phyloP scores from a whole-genome alignment of 2,329 filamentous ascomycete species.

The Diaporthe humulicola region DNA sequence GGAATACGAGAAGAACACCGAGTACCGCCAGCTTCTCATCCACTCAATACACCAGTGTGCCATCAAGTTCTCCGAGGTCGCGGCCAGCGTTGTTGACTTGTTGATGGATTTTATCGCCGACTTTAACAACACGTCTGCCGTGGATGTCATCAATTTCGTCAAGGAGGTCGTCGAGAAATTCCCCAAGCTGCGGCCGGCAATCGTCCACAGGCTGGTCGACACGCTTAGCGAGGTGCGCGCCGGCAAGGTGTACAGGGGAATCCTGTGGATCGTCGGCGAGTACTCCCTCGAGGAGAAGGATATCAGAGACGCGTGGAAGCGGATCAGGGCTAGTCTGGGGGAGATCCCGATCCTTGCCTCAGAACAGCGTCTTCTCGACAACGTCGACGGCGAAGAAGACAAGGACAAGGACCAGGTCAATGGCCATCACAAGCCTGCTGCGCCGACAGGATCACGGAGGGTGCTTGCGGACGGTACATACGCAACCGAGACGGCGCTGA shows the following conservation, averaged over 20 bases:
- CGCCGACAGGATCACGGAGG: constrained; percentile 87
- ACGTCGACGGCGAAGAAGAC: constrained; percentile 80
- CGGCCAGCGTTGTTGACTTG: constrained; percentile 93
- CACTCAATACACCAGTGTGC: constrained; percentile 98
- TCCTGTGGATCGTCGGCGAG: constrained; percentile 97
- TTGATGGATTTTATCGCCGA: constrained; percentile 99
- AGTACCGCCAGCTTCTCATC: constrained; percentile 95
- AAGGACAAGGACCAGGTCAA: constrained; percentile 75
- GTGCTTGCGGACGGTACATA: constrained; percentile 97
- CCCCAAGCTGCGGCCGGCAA: constrained; percentile 87
- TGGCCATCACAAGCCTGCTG: constrained; percentile 80
- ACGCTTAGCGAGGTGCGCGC: constrained; percentile 94
- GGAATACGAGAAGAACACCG: constrained; percentile 97
- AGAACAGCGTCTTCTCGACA: constrained; percentile 91
- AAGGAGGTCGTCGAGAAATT: constrained; percentile 99
- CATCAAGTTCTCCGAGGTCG: constrained; percentile 99
- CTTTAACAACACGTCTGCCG: constrained; percentile 96
- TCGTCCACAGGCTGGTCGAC: constrained; percentile 88
- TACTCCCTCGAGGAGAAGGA: constrained; percentile 95
- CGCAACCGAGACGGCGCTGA: constrained; percentile 95
- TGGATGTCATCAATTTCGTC: constrained; percentile 98
- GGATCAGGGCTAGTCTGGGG: constrained; percentile 91
- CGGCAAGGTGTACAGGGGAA: constrained; percentile 96
- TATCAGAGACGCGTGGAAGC: constrained; percentile 96
- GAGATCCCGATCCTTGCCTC: constrained; percentile 98